Evolutionary conservation across 441 rosid genomes (phyloP).

Genomic region (Pelargonium cotyledonis): DNA sequence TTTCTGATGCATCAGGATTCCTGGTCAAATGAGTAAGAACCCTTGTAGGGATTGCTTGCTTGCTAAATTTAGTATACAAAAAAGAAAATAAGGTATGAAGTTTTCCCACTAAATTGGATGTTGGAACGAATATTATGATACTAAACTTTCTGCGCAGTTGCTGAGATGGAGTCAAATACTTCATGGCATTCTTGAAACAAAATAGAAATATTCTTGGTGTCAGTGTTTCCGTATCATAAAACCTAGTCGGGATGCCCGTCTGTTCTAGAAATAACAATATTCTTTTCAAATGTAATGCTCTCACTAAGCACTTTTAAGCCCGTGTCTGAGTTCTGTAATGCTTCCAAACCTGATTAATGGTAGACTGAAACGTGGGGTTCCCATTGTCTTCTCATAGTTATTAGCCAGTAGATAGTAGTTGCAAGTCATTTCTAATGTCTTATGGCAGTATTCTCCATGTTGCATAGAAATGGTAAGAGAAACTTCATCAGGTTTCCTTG

Average conservation of each 20-base stretch:
- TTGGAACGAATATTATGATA: neutral
- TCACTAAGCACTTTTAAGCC: neutral
- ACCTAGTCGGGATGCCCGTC: neutral
- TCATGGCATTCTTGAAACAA: neutral
- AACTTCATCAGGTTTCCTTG: neutral
- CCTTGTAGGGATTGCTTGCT: conserved; percentile 1
- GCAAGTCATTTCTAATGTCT: neutral
- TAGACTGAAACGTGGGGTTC: neutral
- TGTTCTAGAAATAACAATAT: neutral
- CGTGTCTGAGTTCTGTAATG: neutral
- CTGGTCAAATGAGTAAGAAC: conserved; percentile 1
- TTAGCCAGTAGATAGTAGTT: neutral
- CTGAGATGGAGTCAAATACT: neutral
- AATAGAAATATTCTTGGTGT: neutral
- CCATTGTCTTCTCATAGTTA: neutral
- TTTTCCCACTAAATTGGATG: neutral
- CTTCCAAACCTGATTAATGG: neutral
- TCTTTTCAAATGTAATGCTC: neutral
- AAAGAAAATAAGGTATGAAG: neutral
- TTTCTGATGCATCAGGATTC: neutral
- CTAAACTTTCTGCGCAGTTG: neutral
- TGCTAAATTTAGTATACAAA: neutral
- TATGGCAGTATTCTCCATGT: neutral
- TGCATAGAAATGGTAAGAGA: neutral
- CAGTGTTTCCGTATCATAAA: neutral